Evolutionary conservation across 495 filamentous ascomycete genomes (phyloP), one percentile per base, ranked within the genome.

Genomic region (Jackrogersella minutella): DNA sequence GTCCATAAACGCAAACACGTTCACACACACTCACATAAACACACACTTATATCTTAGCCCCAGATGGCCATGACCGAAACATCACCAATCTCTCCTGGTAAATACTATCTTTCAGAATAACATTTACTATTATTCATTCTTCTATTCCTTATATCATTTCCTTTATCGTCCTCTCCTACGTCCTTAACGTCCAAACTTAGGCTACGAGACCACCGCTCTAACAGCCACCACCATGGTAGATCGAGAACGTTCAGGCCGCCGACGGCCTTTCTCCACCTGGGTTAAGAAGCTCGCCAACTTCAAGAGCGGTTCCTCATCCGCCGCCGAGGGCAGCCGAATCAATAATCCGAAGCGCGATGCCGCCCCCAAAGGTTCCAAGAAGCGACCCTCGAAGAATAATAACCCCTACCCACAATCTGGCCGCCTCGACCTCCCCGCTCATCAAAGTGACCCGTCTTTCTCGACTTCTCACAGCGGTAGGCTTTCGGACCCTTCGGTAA

Each of bases 261-360:
- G 93, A 51, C 88, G 90, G 49, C 94, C 94, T 4, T 97, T 99
- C 76, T 87, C 93, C 19, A 89, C 86, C 40, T 93, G 93, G 90
- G 91, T 99, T 87, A 97, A 94, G 82, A 93, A 93, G 63, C 85
- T 99, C 24, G 88, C 93, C 28, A 95, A 87, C 73, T 85, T 97
- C 64, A 97, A 94, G 76, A 83, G 76, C 62, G 84, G 83, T 64
- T 80, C 84, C 3, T 77, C 75, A n/a, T 49, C 44, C n/a, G 13
- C 44, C 10, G 72, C 79, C 16, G 74, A 73, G 24, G 57, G 68
- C 40, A 33, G 62, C 17, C 67, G 73, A 34, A 73, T 74, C 37
- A 68, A 68, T 30, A 72, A 74, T 58, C 67, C 70, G n/a, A 77
- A 76, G 39, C 80, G 77, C 37, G 70, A 73, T 36, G 33, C 63